Percentiles rank a stretch among this genome's conserved stretches.
Evolutionary conservation across 2,329 filamentous ascomycete species (phyloP).

Genomic region (Xylariaceae sp.): DNA sequence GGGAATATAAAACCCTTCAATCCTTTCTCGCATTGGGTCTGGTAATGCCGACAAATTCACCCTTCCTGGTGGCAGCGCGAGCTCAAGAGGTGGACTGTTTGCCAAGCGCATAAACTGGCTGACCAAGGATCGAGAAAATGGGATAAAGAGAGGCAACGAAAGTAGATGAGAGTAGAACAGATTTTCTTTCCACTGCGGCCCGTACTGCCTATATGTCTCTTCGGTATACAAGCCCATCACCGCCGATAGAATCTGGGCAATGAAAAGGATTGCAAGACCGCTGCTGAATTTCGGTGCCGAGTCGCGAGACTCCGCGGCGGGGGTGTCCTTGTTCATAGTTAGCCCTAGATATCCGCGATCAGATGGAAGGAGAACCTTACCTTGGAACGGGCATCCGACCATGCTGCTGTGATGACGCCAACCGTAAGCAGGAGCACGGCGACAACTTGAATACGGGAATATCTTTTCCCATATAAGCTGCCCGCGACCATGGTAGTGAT

Average conservation of each 20-base stretch:
- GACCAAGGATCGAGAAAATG: slow-evolving; percentile 67
- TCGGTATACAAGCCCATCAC: slow-evolving; percentile 96
- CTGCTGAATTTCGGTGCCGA: slow-evolving; percentile 54
- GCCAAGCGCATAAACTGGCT: slow-evolving; percentile 66
- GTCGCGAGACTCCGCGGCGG: slow-evolving; percentile 30
- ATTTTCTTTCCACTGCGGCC: slow-evolving; percentile 92
- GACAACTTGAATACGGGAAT: slow-evolving; percentile 76
- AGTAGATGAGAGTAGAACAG: slow-evolving; percentile 88
- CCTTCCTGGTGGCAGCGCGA: slow-evolving; percentile 41
- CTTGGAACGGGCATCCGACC: slow-evolving; percentile 86
- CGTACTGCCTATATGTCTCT: slow-evolving; percentile 82
- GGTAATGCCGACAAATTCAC: slow-evolving; percentile 40
- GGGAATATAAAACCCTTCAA: slow-evolving; percentile 54
- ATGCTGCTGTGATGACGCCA: slow-evolving; percentile 85
- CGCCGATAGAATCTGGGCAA: slow-evolving; percentile 87
- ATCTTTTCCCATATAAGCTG: slow-evolving; percentile 81
- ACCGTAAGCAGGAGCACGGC: slow-evolving; percentile 82
- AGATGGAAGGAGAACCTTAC: slow-evolving; percentile 46
- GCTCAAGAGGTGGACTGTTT: slow-evolving; percentile 61
- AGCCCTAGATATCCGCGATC: slow-evolving; percentile 15
- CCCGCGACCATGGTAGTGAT: slow-evolving; percentile 96
- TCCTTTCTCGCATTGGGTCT: slow-evolving; percentile 41
- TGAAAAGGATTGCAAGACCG: slow-evolving; percentile 79
- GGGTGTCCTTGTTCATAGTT: slow-evolving; percentile 31
- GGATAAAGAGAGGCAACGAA: slow-evolving; percentile 75